phyloP scores from a whole-genome alignment of 805 yeast genomes.

The Yarrowia phangngaensis region DNA sequence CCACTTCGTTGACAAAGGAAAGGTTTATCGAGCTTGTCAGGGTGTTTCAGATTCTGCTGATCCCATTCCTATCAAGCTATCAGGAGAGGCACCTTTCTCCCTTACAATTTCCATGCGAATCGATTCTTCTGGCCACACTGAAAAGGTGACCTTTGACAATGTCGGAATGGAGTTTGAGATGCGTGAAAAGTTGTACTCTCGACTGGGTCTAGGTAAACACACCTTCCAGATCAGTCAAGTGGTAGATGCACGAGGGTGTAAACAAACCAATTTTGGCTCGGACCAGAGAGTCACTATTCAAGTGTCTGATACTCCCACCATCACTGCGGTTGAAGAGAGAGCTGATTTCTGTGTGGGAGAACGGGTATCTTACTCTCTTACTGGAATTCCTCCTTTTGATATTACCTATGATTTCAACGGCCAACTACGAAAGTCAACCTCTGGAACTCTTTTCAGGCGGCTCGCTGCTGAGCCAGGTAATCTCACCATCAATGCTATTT shows the following conservation, averaged over 20 bases:
- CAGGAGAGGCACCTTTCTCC: constrained; percentile 61
- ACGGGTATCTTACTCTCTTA: constrained; percentile 66
- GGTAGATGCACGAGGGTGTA: constrained; percentile 68
- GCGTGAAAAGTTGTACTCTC: constrained; percentile 47
- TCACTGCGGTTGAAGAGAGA: constrained; percentile 45
- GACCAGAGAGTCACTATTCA: constrained; percentile 51
- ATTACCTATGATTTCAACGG: constrained; percentile 72
- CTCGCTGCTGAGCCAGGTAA: constrained; percentile 81
- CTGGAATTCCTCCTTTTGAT: constrained; percentile 76
- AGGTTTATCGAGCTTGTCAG: constrained; percentile 51
- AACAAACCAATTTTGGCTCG: constrained; percentile 44
- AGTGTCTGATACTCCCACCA: constrained; percentile 74
- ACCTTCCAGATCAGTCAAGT: constrained; percentile 55
- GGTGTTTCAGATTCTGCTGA: constrained; percentile 41
- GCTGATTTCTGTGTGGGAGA: constrained; percentile 87
- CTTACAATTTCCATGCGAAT: constrained; percentile 57
- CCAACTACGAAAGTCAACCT: constrained; percentile 53
- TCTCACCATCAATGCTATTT: constrained; percentile 59
- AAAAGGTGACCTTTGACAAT: constrained; percentile 45
- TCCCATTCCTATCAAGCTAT: constrained; percentile 54
- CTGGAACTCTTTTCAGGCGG: constrained; percentile 53
- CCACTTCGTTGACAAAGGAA: constrained; percentile 47
- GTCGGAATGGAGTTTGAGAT: constrained; percentile 43
- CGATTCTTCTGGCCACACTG: constrained; percentile 54
- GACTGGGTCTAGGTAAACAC: constrained; percentile 68